Evolutionary conservation across 768 basidiomycete species (phyloP), one percentile per base, ranked within the genome.

Genomic region (Pulveroboletus ravenelii): DNA sequence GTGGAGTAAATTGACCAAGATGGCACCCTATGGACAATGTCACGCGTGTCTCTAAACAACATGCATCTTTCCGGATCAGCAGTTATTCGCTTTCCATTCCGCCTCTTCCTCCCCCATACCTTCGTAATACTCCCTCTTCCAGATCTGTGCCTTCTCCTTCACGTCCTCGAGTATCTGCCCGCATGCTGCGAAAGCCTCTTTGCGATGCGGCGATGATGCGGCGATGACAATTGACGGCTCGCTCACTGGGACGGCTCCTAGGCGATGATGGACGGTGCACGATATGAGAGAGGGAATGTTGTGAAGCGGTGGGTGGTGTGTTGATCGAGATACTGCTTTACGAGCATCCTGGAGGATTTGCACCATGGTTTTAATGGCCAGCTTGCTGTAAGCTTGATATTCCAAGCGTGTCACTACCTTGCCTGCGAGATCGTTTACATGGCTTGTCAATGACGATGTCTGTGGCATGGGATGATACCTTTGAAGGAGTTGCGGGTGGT

Each of bases 101-200:
- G 85, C 85, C 44, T 72, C 74, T 30, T 73, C 77, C 40, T 85
- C 83, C 44, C 67, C 65, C 57, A 81, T 78, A 7, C 81, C 86
- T 61, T 85, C 85, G 59, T 93, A 94, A 61, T 79, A 89, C 63
- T 94, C 93, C 59, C 87, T 72, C 72, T 95, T 94, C 93, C 93
- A 95, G 55, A 94, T 87, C 67, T 90, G 91, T 37, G 78, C 89
- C 61, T 80, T 85, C 53, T 69, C 70, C 72, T 95, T 95, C 49
- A 94, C 84, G 51, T 84, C 78, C 65, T 95, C 93, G n/a, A 95
- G 74, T 51, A 93, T 81, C 58, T 73, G 79, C 67, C 93, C 90
- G 64, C 88, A 90, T 15, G 82, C 84, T 45, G 74, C 67, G 62
- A 93, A 92, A 7, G 88, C 84, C 62, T 89, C 89, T 58, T 81